Base-by-base conservation (phyloP, 2,329 filamentous ascomycete genomes). In the Aspergillus intermedius region DNA sequence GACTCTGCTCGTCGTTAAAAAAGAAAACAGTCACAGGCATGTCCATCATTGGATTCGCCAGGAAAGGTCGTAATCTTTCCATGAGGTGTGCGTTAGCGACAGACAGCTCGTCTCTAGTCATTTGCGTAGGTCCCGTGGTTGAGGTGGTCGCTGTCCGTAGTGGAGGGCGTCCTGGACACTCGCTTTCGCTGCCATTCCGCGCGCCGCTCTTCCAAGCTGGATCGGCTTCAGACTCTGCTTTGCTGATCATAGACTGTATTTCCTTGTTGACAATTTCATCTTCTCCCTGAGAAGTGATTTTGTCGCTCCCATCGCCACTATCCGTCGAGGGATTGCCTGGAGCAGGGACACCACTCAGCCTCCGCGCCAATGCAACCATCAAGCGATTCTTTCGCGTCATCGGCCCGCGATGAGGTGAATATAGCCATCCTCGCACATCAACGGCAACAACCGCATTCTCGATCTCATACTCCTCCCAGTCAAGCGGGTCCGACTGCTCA, bases 341-440 rank as follows among this genome's bases (percentile, higher is more conserved):
- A 3, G 84, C 80, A 25, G 90, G 86, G 32, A 98, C 83, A 0
- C 93, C 93, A 58, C 90, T 95, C 39, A 98, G 73, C 60, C 93
- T 86, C 46, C 91, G 80, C 12, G 91, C 91, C 21, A 97, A 76
- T 0, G 91, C 88, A 47, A 98, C 82, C 60, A 96, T 76, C 52
- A 97, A 76, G 34, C 93, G 81, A 61, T 96, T 94, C 61, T 89
- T 89, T 57, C 91, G 80, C 22, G 82, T 91, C 79, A 96, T 83
- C 3, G 88, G 90, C 0, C 89, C 90, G 56, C 78, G 79, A 60
- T 91, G 88, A 15, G 91, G 91, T 35, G 83, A 82, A 67, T 95
- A 98, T 45, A 97, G 81, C 93, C 94, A 98, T 12, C 93, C 93
- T 57, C 91, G 80, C 21, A 98, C 88, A 65, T 98, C 91, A 5